phyloP scores from a whole-genome alignment of 169 alveolate species.

The Cryptosporidium sp. region DNA sequence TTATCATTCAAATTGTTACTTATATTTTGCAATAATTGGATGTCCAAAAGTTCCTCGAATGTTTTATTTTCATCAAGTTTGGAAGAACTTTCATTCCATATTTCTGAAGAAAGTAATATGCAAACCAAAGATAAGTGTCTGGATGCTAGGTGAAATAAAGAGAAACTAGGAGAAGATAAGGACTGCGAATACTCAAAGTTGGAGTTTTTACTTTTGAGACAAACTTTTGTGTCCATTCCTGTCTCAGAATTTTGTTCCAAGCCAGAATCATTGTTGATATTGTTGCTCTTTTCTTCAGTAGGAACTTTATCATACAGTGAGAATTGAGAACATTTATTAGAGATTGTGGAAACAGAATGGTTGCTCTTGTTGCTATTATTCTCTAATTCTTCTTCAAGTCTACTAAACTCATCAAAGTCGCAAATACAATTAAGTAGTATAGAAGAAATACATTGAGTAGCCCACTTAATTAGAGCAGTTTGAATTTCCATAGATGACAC shows the following conservation, averaged over 20 bases:
- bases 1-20: neutral
- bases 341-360: neutral
- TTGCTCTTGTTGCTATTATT: neutral
- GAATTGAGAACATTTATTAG: neutral
- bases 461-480: constrained; percentile 60
- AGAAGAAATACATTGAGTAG: constrained; percentile 60
- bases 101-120: constrained; percentile 7
- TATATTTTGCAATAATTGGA: neutral
- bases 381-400: constrained; percentile 4
- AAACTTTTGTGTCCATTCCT: neutral
- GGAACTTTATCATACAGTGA: neutral
- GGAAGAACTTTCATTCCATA: constrained; percentile 19
- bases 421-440: constrained; percentile 44
- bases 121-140: constrained; percentile 39
- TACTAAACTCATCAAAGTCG: constrained; percentile 36
- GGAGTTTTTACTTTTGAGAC: neutral
- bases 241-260: neutral
- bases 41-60: neutral
- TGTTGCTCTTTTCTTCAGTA: neutral
- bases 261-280: neutral
- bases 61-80: neutral
- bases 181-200: neutral
- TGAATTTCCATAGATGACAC: constrained; percentile 67
- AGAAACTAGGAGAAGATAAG: constrained; percentile 6
- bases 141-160: constrained; percentile 55